Conservation (phyloP, 352 stramenopile species). For the Phytophthora kernoviae region DNA sequence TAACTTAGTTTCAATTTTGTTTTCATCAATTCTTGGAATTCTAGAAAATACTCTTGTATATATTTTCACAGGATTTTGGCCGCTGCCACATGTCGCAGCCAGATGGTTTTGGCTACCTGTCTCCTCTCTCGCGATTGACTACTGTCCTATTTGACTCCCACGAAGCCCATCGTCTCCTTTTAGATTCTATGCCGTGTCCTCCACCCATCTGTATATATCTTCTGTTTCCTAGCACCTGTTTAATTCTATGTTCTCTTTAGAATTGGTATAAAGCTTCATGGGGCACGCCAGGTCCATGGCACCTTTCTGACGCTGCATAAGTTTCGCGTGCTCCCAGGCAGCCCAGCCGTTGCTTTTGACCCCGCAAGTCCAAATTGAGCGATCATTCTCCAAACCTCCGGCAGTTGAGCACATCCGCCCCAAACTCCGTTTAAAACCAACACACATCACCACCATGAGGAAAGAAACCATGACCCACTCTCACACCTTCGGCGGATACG, state of each 20-base stretch:
- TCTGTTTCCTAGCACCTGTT: background rate
- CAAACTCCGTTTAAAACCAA: background rate
- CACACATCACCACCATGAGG: constrained; percentile 30
- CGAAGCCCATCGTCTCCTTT: background rate
- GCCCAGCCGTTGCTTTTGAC: background rate
- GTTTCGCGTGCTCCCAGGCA: constrained; percentile 10
- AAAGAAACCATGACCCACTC: constrained; percentile 63
- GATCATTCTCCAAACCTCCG: constrained; percentile 35
- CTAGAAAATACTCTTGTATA: too few species aligned
- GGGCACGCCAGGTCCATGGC: too few species aligned
- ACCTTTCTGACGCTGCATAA: too few species aligned
- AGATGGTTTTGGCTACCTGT: constrained; percentile 10
- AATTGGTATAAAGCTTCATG: background rate
- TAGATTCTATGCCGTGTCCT: too few species aligned
- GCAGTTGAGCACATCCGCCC: constrained; percentile 6
- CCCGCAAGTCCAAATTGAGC: background rate
- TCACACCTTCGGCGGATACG: constrained; percentile 41
- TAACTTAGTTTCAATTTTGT: too few species aligned
- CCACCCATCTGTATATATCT: background rate
- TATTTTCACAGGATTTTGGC: background rate
- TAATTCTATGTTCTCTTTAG: background rate
- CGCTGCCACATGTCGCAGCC: constrained; percentile 20
- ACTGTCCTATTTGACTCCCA: constrained; percentile 1
- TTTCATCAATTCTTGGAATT: too few species aligned
- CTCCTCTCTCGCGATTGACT: constrained; percentile 10